phyloP scores from a whole-genome alignment of 805 yeast species.

The Grigorovia jiainica region DNA sequence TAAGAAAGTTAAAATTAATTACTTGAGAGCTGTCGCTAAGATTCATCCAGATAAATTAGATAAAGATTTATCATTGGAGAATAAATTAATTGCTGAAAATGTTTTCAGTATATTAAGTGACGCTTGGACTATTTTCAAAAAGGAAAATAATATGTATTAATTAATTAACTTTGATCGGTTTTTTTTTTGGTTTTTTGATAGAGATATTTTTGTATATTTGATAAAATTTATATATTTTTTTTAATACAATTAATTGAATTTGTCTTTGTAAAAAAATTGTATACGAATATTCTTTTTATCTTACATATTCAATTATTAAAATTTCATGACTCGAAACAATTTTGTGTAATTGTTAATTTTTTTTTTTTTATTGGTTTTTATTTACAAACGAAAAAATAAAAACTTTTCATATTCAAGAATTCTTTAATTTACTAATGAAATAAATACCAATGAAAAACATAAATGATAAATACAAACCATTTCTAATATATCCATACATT shows the following conservation, averaged over 20 bases:
- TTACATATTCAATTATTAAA: no score
- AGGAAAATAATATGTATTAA: constrained; percentile 36
- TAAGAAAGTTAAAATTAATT: constrained; percentile 76
- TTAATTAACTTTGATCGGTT: no score
- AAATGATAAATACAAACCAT: not conserved
- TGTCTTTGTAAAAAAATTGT: not conserved
- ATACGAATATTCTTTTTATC: no score
- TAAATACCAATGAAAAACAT: not conserved
- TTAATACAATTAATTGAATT: no score
- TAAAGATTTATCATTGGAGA: constrained; percentile 48
- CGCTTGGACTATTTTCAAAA: constrained; percentile 83
- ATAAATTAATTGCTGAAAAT: constrained; percentile 75
- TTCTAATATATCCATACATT: constrained; percentile 2
- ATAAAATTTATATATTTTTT: constrained; percentile 1
- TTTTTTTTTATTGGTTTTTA: no score
- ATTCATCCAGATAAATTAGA: constrained; percentile 82
- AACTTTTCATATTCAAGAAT: no score
- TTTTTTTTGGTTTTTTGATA: no score
- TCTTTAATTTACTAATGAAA: no score
- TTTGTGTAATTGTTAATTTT: no score
- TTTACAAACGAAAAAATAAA: no score
- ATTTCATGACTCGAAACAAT: no score
- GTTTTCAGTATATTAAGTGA: constrained; percentile 76
- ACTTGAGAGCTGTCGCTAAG: constrained; percentile 82
- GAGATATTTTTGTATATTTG: not conserved